phyloP scores from a whole-genome alignment of 1,284 basidiomycete species.

The Tausonia pullulans region DNA sequence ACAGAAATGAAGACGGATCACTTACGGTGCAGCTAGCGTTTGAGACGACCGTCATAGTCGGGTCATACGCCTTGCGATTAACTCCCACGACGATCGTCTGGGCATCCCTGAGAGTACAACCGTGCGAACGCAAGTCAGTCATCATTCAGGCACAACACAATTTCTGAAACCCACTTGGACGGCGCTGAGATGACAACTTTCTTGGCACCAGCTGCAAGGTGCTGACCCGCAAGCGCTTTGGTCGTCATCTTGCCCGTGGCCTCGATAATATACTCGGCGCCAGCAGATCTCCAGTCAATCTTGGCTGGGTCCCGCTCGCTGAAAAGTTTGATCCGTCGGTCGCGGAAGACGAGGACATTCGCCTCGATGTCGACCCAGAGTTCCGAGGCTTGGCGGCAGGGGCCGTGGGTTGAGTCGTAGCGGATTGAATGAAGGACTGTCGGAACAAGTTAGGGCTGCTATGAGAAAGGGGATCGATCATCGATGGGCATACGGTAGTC shows the following conservation, averaged over 20 bases:
- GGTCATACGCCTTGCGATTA: neutral
- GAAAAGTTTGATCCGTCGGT: constrained; percentile 32
- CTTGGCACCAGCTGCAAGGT: constrained; percentile 30
- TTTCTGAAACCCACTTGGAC: constrained; percentile 28
- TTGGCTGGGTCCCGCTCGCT: constrained; percentile 30
- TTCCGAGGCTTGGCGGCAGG: constrained; percentile 23
- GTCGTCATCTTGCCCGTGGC: constrained; percentile 34
- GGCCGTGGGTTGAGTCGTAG: constrained; percentile 37
- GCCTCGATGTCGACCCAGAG: constrained; percentile 27
- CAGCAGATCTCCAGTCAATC: constrained; percentile 31
- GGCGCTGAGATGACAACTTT: constrained; percentile 38
- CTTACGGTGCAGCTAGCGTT: constrained; percentile 36
- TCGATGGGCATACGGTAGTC: constrained; percentile 24
- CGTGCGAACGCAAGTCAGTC: no score
- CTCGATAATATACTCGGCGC: constrained; percentile 34
- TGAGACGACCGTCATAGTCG: constrained; percentile 29
- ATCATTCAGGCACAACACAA: no score
- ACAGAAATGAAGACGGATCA: neutral
- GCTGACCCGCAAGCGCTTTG: constrained; percentile 29
- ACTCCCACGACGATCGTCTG: no score
- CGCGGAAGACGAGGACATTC: constrained; percentile 28
- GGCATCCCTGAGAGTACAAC: no score
- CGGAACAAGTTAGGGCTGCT: neutral
- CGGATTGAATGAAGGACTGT: constrained; percentile 28
- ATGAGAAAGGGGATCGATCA: neutral